phyloP scores from a whole-genome alignment of 1,284 basidiomycete species.

The Cryptococcus sp. region DNA sequence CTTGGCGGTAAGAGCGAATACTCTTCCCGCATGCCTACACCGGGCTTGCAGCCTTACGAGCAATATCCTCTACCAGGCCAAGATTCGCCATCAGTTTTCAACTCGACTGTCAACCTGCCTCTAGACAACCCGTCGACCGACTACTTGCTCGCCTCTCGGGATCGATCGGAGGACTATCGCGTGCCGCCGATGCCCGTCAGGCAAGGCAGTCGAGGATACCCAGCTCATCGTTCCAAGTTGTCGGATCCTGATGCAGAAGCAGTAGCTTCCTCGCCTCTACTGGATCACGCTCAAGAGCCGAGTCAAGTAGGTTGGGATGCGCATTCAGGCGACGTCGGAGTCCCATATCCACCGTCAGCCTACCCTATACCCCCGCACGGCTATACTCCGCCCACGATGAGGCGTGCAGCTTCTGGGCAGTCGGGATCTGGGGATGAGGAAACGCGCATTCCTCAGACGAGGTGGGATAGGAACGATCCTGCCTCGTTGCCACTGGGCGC shows the following conservation, averaged over 20 bases:
- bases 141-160: conserved; percentile 26
- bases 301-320: conserved; percentile 2
- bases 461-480: conserved; percentile 16
- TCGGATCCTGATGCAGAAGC: conserved; percentile 12
- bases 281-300: conserved; percentile 21
- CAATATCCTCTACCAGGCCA: conserved; percentile 29
- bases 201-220: conserved; percentile 20
- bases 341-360: conserved; percentile 27
- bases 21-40: conserved; percentile 15
- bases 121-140: conserved; percentile 45
- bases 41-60: conserved; percentile 20
- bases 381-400: conserved; percentile 27
- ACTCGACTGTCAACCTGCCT: conserved; percentile 24
- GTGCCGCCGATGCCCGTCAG: conserved; percentile 14
- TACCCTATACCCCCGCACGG: conserved; percentile 25
- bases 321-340: background rate
- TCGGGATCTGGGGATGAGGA: conserved; percentile 5
- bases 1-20: conserved; percentile 33
- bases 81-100: conserved; percentile 18
- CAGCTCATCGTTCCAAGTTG: conserved; percentile 1
- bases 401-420: conserved; percentile 16
- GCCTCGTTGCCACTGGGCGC: background rate
- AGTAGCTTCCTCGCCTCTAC: conserved; percentile 22
- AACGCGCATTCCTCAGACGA: conserved; percentile 11
- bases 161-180: conserved; percentile 24